These are phyloP conservation scores for Penicillium steckii DNA, from an alignment of 495 filamentous ascomycete species.

Conservation along the genomic window DNA sequence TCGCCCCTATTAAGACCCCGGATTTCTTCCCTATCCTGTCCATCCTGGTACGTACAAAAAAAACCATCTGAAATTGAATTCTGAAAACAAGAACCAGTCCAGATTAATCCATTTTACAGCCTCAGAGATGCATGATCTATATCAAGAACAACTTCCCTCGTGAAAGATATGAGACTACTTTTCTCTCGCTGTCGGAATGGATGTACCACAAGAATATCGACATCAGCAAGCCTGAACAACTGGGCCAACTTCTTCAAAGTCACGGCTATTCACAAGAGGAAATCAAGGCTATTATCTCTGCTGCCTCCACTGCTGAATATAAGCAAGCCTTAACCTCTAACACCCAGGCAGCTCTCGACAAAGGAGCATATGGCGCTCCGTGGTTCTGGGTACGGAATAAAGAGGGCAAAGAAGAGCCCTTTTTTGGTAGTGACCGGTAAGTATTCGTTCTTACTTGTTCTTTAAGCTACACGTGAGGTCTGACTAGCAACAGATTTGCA, in stretches of 20 bases:
- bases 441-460: constrained; percentile 26
- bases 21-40: constrained; percentile 52
- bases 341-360: constrained; percentile 57
- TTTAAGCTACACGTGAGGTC: neutral
- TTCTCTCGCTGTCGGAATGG: constrained; percentile 42
- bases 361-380: constrained; percentile 71
- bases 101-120: constrained; percentile 30
- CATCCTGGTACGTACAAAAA: constrained; percentile 41
- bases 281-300: constrained; percentile 50
- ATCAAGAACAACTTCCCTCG: constrained; percentile 54
- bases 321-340: constrained; percentile 59
- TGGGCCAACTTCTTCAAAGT: constrained; percentile 32
- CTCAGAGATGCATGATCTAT: constrained; percentile 63
- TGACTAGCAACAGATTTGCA: constrained; percentile 25
- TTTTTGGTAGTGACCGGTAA: constrained; percentile 76
- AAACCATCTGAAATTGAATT: no score
- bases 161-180: constrained; percentile 41
- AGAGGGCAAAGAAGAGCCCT: constrained; percentile 59
- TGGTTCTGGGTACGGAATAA: constrained; percentile 72
- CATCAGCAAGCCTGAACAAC: constrained; percentile 46
- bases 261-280: constrained; percentile 38
- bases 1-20: constrained; percentile 43
- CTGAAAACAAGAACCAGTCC: neutral
- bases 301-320: constrained; percentile 44
- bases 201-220: constrained; percentile 48